phyloP scores from a whole-genome alignment of 2,329 filamentous ascomycete species.

The Penicillium sp. region DNA sequence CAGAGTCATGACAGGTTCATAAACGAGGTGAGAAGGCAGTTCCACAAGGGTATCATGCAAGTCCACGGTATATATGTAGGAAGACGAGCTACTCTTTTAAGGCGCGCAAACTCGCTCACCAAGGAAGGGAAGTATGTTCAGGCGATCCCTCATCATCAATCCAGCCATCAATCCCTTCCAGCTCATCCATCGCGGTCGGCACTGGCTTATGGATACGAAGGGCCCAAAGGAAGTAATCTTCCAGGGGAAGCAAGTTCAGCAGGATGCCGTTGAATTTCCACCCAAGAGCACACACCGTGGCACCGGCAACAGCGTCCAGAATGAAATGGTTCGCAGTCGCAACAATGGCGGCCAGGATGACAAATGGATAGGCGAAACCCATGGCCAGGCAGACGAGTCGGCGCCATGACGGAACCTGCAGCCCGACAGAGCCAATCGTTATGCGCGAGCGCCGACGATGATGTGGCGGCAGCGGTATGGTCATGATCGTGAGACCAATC shows the following conservation, averaged over 20 bases:
- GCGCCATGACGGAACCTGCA: conserved; percentile 43
- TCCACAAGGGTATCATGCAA: too few relatives aligned
- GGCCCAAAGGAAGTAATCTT: conserved; percentile 59
- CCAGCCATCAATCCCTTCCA: too few relatives aligned
- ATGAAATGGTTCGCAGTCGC: conserved; percentile 66
- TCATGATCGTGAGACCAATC: conserved; percentile 60
- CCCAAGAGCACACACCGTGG: conserved; percentile 55
- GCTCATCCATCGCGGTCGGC: conserved; percentile 16
- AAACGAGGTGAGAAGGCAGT: too few relatives aligned
- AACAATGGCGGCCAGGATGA: conserved; percentile 59
- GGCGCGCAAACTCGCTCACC: too few relatives aligned
- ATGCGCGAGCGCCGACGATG: conserved; percentile 45
- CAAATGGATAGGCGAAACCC: conserved; percentile 56
- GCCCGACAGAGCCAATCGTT: too few relatives aligned
- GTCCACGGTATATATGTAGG: too few relatives aligned
- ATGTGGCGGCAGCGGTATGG: conserved; percentile 54
- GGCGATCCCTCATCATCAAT: too few relatives aligned
- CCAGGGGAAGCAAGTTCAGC: conserved; percentile 56
- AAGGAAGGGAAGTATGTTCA: conserved; percentile 6
- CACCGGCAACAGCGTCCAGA: conserved; percentile 61
- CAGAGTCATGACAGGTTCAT: too few relatives aligned
- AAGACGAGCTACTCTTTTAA: too few relatives aligned
- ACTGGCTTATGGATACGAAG: conserved; percentile 58
- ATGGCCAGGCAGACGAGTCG: conserved; percentile 44
- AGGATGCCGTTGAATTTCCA: conserved; percentile 51